phyloP scores from a whole-genome alignment of 1,139 yeast genomes.

The Lodderomyces orthopsilosis region DNA sequence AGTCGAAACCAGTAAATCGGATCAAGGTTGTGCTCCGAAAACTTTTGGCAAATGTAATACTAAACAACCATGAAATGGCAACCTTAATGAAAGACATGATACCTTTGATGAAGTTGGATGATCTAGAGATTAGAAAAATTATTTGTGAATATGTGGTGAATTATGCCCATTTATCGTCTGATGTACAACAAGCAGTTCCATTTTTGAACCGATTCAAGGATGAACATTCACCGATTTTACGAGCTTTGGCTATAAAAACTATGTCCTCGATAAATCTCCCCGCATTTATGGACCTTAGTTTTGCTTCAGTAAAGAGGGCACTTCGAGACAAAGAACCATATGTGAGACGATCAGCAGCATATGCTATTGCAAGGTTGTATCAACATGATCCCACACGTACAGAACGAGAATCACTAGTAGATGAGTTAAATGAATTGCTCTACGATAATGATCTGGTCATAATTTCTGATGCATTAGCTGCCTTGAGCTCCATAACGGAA shows the following conservation, averaged over 20 bases:
- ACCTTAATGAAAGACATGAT: slow-evolving; percentile 66
- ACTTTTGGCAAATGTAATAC: slow-evolving; percentile 77
- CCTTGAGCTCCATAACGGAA: slow-evolving; percentile 66
- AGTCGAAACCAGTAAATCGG: slow-evolving; percentile 46
- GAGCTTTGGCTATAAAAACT: slow-evolving; percentile 61
- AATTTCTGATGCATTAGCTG: slow-evolving; percentile 70
- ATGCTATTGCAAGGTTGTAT: slow-evolving; percentile 66
- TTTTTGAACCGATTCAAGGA: slow-evolving; percentile 50
- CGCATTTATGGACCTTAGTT: slow-evolving; percentile 44
- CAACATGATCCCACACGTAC: slow-evolving; percentile 52
- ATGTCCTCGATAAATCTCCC: slow-evolving; percentile 56
- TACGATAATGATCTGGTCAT: slow-evolving; percentile 60
- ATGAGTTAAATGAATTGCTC: slow-evolving; percentile 55
- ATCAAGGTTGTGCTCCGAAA: slow-evolving; percentile 68
- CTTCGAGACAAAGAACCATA: slow-evolving; percentile 56
- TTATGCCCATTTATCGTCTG: slow-evolving; percentile 57
- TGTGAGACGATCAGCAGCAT: slow-evolving; percentile 69
- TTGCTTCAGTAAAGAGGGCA: slow-evolving; percentile 24
- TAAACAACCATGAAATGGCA: slow-evolving; percentile 78
- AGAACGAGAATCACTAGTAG: slow-evolving; percentile 46
- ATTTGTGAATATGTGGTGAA: slow-evolving; percentile 59
- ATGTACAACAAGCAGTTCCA: slow-evolving; percentile 57
- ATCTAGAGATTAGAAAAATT: slow-evolving; percentile 70
- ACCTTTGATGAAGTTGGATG: slow-evolving; percentile 58
- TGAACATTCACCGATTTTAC: slow-evolving; percentile 31